A percentile compares a stretch with the other conserved stretches of the same genome.
Evolutionary conservation across 2,329 filamentous ascomycete genomes (phyloP).

Genomic region (Stemphylium vesicarium): DNA sequence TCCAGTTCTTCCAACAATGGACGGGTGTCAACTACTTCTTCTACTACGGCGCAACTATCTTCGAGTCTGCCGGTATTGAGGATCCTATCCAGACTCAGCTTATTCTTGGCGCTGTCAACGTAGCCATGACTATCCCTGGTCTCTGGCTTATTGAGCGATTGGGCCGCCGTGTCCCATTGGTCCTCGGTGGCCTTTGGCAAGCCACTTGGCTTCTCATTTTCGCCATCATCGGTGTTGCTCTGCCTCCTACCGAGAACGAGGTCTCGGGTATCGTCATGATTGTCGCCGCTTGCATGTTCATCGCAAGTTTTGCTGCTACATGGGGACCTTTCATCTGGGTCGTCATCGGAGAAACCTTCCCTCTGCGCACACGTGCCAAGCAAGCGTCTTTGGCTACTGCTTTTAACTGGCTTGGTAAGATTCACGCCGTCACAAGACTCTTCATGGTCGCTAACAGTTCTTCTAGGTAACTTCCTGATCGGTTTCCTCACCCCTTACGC

Average conservation of each 20-base stretch:
- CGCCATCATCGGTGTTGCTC: slow-evolving; percentile 50
- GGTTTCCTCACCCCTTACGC: slow-evolving; percentile 46
- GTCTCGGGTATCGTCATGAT: slow-evolving; percentile 71
- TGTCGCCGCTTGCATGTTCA: slow-evolving; percentile 75
- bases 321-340: slow-evolving; percentile 66
- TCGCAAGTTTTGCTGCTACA: slow-evolving; percentile 71
- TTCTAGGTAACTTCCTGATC: slow-evolving; percentile 47
- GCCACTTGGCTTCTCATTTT: slow-evolving; percentile 70
- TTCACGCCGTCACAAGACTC: background rate
- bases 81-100: slow-evolving; percentile 62
- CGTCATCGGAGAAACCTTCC: slow-evolving; percentile 48
- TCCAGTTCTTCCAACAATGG: slow-evolving; percentile 45
- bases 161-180: slow-evolving; percentile 71
- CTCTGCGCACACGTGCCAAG: slow-evolving; percentile 43
- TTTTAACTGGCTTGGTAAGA: slow-evolving; percentile 40
- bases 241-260: slow-evolving; percentile 39
- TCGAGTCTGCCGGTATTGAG: slow-evolving; percentile 68
- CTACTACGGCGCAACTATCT: slow-evolving; percentile 69
- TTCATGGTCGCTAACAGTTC: slow-evolving; percentile 24
- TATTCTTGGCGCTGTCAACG: slow-evolving; percentile 66
- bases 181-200: slow-evolving; percentile 72
- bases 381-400: slow-evolving; percentile 43
- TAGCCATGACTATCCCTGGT: slow-evolving; percentile 69
- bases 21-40: slow-evolving; percentile 61
- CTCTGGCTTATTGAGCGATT: slow-evolving; percentile 72